These are phyloP conservation scores for Dryadomyces quercus-mongolicae DNA, from an alignment of 2,329 filamentous ascomycete species.

Conservation along the genomic window DNA sequence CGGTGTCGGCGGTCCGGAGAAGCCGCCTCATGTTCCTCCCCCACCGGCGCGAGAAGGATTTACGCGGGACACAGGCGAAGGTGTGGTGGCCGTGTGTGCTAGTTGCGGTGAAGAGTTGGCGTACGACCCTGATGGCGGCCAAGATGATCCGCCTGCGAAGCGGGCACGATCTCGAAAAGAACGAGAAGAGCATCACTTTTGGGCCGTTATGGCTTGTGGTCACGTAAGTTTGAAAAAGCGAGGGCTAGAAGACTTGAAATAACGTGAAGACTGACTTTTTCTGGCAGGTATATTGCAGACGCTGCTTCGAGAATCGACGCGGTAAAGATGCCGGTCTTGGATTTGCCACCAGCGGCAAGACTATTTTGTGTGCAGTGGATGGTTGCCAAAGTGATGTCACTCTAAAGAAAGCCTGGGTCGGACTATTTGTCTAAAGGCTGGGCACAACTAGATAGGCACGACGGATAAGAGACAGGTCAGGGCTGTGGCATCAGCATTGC, in stretches of 20 bases:
- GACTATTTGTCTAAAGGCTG: constrained; percentile 36
- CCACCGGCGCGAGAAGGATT: constrained; percentile 62
- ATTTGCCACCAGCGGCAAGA: constrained; percentile 24
- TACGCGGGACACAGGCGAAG: constrained; percentile 61
- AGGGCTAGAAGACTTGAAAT: not conserved
- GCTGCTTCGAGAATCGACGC: constrained; percentile 46
- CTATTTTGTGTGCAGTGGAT: constrained; percentile 41
- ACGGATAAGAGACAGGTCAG: too few species aligned
- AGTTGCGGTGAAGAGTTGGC: constrained; percentile 79
- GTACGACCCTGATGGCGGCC: constrained; percentile 43
- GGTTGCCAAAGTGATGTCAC: constrained; percentile 41
- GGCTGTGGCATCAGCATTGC: not conserved
- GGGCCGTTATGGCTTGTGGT: constrained; percentile 82
- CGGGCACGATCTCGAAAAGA: constrained; percentile 35
- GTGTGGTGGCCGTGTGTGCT: constrained; percentile 68
- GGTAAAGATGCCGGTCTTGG: constrained; percentile 17
- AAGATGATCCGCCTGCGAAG: constrained; percentile 20
- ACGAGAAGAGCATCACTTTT: constrained; percentile 69
- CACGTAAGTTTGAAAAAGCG: constrained; percentile 52
- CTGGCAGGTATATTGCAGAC: constrained; percentile 47
- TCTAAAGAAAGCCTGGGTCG: constrained; percentile 46
- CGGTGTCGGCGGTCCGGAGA: constrained; percentile 10
- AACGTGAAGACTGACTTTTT: not conserved
- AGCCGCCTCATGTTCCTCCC: constrained; percentile 49
- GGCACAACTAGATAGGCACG: not conserved